Conservation (phyloP, 805 yeast species). For the Ogataea sp. region DNA sequence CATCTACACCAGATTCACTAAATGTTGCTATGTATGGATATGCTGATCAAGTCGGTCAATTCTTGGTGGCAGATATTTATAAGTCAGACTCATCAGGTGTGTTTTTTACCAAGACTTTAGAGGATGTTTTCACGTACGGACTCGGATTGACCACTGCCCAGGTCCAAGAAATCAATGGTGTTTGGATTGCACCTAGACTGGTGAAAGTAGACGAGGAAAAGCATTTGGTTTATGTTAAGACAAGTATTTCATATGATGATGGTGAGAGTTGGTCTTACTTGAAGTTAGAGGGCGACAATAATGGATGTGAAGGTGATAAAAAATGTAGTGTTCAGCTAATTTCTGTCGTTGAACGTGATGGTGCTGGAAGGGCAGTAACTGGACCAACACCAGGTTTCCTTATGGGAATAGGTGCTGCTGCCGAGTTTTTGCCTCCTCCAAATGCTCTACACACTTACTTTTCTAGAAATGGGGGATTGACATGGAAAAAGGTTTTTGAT, state of each 20-base stretch:
- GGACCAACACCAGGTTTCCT: constrained; percentile 50
- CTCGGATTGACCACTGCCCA: constrained; percentile 33
- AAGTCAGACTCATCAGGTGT: constrained; percentile 55
- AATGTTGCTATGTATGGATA: constrained; percentile 30
- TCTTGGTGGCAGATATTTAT: constrained; percentile 28
- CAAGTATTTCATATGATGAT: constrained; percentile 41
- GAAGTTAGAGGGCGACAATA: constrained; percentile 34
- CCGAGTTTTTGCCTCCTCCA: constrained; percentile 36
- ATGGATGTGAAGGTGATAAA: constrained; percentile 30
- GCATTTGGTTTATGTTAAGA: constrained; percentile 17
- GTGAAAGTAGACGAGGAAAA: constrained; percentile 15
- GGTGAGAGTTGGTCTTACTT: constrained; percentile 48
- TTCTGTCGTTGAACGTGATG: constrained; percentile 26
- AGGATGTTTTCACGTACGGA: constrained; percentile 28
- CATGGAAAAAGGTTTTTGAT: constrained; percentile 54
- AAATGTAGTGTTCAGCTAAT: constrained; percentile 42
- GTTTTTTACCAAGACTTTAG: constrained; percentile 36
- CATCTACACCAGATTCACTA: constrained; percentile 31
- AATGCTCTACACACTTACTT: constrained; percentile 37
- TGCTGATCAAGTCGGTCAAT: constrained; percentile 6
- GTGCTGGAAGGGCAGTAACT: constrained; percentile 33
- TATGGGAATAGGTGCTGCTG: constrained; percentile 77
- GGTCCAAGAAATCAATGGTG: constrained; percentile 51
- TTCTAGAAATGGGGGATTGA: constrained; percentile 70
- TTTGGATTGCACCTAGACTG: constrained; percentile 38